These are phyloP conservation scores for Paraphoma sp. DNA, from an alignment of 2,329 filamentous ascomycete genomes.

Conservation along the genomic window DNA sequence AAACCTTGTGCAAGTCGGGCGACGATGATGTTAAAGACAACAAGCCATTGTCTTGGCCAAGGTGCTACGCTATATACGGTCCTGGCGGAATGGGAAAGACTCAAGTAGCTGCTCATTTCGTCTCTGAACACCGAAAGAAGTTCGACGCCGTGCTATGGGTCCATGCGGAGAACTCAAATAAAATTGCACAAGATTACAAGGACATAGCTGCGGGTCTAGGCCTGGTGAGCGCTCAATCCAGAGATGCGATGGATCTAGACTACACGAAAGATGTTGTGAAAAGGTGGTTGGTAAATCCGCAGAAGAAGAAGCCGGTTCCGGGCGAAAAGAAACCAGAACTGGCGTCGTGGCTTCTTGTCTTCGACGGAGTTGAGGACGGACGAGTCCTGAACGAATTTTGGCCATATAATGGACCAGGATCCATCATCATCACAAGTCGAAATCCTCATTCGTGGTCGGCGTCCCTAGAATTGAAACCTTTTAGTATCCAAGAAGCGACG, in stretches of 20 bases:
- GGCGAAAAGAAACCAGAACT: neutral
- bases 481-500: neutral
- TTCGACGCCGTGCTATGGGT: conserved; percentile 22
- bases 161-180: conserved; percentile 5
- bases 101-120: conserved; percentile 16
- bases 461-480: conserved; percentile 5
- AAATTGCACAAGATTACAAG: conserved; percentile 8
- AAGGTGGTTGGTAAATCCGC: conserved; percentile 13
- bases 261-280: conserved; percentile 7
- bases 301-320: conserved; percentile 1
- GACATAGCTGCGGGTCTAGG: conserved; percentile 10
- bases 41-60: neutral
- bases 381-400: conserved; percentile 9
- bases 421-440: conserved; percentile 18
- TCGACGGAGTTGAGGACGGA: conserved; percentile 9
- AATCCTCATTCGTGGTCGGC: conserved; percentile 5
- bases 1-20: neutral
- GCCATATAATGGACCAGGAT: conserved; percentile 14
- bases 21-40: neutral
- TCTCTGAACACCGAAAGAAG: neutral
- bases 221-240: conserved; percentile 5
- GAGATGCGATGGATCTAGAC: conserved; percentile 8
- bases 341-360: conserved; percentile 20
- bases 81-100: conserved; percentile 22
- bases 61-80: conserved; percentile 7